A percentile compares a stretch with the other conserved stretches of the same genome.
These are phyloP conservation scores for Paraphaeosphaeria minitans DNA, from an alignment of 2,329 filamentous ascomycete species.

Conservation along the genomic window DNA sequence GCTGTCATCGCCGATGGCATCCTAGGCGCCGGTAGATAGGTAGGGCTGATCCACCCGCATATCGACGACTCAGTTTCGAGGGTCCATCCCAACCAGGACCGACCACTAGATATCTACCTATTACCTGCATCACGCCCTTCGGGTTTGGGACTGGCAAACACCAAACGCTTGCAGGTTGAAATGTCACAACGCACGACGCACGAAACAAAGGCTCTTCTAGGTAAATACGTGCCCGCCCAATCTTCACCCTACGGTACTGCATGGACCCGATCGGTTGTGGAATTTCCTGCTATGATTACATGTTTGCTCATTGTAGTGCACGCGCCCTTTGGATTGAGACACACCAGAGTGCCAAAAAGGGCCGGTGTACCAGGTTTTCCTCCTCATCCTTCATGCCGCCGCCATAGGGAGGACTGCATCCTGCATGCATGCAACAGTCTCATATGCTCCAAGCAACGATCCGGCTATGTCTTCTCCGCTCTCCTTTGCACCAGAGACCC, in stretches of 20 bases:
- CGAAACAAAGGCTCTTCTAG: too few species aligned
- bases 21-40: too few species aligned
- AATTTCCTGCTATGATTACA: too few species aligned
- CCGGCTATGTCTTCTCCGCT: not conserved
- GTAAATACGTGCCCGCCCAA: too few species aligned
- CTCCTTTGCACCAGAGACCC: not conserved
- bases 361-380: too few species aligned
- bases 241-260: too few species aligned
- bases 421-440: not conserved
- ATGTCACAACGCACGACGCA: too few species aligned
- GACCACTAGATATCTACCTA: too few species aligned
- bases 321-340: not conserved
- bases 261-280: too few species aligned
- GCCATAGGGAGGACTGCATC: not conserved
- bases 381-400: not conserved
- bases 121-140: not conserved
- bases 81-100: not conserved
- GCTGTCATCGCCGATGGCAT: conserved; percentile 2
- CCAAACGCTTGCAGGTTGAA: not conserved
- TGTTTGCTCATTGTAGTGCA: not conserved
- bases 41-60: conserved; percentile 6
- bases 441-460: not conserved
- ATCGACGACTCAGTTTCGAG: not conserved
- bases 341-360: not conserved
- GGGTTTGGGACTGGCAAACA: not conserved